Percentiles rank a stretch among this genome's conserved stretches.
phyloP scores from a whole-genome alignment of 2,329 filamentous ascomycete species.

The Aspergillus bombycis region DNA sequence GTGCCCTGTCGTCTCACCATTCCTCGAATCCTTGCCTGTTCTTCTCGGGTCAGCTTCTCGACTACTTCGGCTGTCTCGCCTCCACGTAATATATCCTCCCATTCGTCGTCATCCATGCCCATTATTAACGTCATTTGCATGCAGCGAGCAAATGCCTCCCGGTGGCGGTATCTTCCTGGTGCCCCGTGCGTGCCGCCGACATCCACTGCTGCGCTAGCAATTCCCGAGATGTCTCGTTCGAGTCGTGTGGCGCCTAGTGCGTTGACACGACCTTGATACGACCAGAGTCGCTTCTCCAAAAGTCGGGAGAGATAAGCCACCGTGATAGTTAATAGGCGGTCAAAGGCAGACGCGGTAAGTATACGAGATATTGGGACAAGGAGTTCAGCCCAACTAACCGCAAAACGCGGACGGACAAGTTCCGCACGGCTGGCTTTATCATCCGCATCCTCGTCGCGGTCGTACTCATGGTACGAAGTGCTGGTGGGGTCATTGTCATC shows the following conservation, averaged over 20 bases:
- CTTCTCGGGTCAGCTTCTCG: conserved; percentile 70
- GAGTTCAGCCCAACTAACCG: conserved; percentile 80
- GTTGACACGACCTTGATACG: conserved; percentile 76
- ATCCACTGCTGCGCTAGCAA: conserved; percentile 59
- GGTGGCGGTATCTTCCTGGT: conserved; percentile 67
- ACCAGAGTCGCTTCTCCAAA: conserved; percentile 86
- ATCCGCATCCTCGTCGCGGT: conserved; percentile 43
- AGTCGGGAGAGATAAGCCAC: conserved; percentile 74
- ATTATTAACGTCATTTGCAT: conserved; percentile 82
- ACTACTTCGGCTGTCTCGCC: conserved; percentile 54
- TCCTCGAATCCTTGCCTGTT: conserved; percentile 71
- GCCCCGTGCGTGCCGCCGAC: conserved; percentile 36
- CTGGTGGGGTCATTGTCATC: conserved; percentile 50
- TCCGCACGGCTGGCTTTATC: conserved; percentile 58
- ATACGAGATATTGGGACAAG: conserved; percentile 83
- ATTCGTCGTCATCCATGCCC: conserved; percentile 96
- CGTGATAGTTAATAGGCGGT: conserved; percentile 73
- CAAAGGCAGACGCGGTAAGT: conserved; percentile 76
- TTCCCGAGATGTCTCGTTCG: conserved; percentile 79
- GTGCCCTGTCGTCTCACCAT: conserved; percentile 56
- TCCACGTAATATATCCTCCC: conserved; percentile 71
- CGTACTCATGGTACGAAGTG: conserved; percentile 47
- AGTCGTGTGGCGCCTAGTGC: conserved; percentile 80
- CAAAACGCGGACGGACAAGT: conserved; percentile 76
- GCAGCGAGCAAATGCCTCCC: conserved; percentile 76